Conservation (phyloP, 2,329 filamentous ascomycete species). For the Pestalotiopsis sp. region DNA sequence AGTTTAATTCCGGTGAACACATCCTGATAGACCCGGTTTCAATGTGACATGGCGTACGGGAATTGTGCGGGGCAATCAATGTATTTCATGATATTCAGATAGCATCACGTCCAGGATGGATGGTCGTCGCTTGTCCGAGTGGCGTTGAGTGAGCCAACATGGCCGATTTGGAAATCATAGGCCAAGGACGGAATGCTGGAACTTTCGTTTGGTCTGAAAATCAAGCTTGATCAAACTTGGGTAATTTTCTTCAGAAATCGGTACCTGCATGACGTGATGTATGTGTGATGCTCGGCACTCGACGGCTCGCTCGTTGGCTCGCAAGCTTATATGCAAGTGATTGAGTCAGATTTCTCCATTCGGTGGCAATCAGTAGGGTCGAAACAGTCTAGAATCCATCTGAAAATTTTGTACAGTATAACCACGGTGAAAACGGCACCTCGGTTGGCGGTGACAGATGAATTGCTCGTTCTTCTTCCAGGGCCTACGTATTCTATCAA, state of each 20-base stretch:
- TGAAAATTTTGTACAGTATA: neutral
- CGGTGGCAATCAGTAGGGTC: neutral
- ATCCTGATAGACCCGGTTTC: neutral
- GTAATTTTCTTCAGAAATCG: neutral
- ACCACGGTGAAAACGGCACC: neutral
- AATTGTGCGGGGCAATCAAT: neutral
- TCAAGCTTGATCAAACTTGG: neutral
- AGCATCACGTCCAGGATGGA: no score
- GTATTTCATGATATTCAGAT: neutral
- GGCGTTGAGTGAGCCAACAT: neutral
- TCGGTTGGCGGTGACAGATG: neutral
- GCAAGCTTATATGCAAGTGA: neutral
- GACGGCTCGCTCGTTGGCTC: neutral
- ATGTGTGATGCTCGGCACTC: neutral
- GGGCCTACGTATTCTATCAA: neutral
- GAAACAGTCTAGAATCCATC: neutral
- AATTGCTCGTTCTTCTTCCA: neutral
- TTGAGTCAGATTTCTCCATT: neutral
- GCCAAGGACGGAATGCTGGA: neutral
- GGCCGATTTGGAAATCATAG: neutral
- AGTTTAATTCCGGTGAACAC: neutral
- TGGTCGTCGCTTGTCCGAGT: neutral
- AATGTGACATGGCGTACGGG: neutral
- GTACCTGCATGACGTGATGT: constrained; percentile 6
- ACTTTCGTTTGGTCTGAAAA: neutral